These are phyloP conservation scores for barley (Hordeum vulgare) DNA, from an alignment of 176 grass and related monocot species.

Conservation along the genomic window MorexV3_pseudomolecules_assembly NC_058524.1:209773968-209774467, in stretches of 20 bases:
- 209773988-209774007: slow-evolving; percentile 14
- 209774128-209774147: slow-evolving; percentile 36
- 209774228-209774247: slow-evolving; percentile 42
- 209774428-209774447: neutral
- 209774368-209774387: slow-evolving; percentile 47
- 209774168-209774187: slow-evolving; percentile 46
- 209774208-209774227: slow-evolving; percentile 49
- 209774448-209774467: neutral
- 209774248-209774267: neutral
- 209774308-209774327: neutral
- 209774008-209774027: slow-evolving; percentile 5
- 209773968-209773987: slow-evolving; percentile 17
- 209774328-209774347: slow-evolving; percentile 50
- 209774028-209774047: slow-evolving; percentile 16
- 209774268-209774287: neutral
- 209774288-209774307: neutral
- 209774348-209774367: slow-evolving; percentile 56
- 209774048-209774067: slow-evolving; percentile 1
- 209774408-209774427: slow-evolving; percentile 49
- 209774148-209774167: slow-evolving; percentile 51
- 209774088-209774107: neutral
- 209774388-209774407: slow-evolving; percentile 46
- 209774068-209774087: neutral
- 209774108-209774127: slow-evolving; percentile 41
- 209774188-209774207: slow-evolving; percentile 47